Evolutionary conservation across 805 yeast species (phyloP).

Genomic region (Henningerozyma blattae): DNA sequence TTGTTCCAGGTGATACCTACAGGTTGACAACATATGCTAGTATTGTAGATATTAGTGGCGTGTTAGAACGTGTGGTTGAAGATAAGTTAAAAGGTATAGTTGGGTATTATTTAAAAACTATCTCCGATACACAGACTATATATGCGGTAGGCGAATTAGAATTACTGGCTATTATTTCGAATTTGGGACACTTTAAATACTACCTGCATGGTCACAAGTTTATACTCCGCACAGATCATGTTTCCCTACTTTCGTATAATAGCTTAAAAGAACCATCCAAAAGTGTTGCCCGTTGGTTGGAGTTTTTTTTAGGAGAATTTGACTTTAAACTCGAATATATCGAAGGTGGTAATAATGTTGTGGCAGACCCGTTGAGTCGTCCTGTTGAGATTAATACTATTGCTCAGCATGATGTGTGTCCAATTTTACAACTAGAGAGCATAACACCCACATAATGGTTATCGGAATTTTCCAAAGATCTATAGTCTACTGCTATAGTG

Average conservation of each 20-base stretch:
- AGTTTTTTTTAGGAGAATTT: slow-evolving; percentile 4
- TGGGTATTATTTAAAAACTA: slow-evolving; percentile 3
- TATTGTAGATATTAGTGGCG: slow-evolving; percentile 5
- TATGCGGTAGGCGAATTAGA: slow-evolving; percentile 4
- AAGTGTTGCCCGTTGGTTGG: neutral
- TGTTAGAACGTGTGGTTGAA: slow-evolving; percentile 3
- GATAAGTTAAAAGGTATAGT: slow-evolving; percentile 3
- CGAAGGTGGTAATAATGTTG: slow-evolving; percentile 4
- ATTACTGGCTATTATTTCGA: slow-evolving; percentile 2
- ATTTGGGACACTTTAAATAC: slow-evolving; percentile 3
- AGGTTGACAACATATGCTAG: slow-evolving; percentile 6
- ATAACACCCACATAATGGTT: slow-evolving; percentile 1
- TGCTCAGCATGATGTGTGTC: neutral
- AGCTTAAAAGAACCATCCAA: neutral
- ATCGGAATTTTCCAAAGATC: neutral
- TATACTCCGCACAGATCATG: slow-evolving; percentile 3
- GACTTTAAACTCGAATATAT: slow-evolving; percentile 7
- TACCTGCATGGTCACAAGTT: slow-evolving; percentile 3
- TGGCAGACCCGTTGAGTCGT: slow-evolving; percentile 9
- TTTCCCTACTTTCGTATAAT: neutral
- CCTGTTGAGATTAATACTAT: too few relatives aligned
- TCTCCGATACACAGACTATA: slow-evolving; percentile 2
- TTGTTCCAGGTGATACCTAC: neutral
- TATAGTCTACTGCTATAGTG: neutral
- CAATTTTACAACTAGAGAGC: neutral